Evolutionary conservation across 139 green algal species (phyloP), one percentile per base, ranked within the genome.

Genomic region (Pleodorina starrii): DNA sequence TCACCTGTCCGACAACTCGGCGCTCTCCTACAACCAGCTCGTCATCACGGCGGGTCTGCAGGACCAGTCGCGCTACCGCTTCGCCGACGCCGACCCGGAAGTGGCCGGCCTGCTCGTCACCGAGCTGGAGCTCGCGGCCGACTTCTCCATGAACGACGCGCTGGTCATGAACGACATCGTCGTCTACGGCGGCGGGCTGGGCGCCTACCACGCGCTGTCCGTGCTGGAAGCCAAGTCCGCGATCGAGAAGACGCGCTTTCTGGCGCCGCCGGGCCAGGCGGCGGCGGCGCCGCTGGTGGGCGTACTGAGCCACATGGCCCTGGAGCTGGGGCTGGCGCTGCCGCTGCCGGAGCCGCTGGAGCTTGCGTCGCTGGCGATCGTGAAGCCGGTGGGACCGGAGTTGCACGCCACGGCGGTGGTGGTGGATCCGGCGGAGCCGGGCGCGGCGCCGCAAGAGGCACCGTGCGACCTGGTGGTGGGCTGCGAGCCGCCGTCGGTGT

Each of bases 21-120:
- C 90, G 46, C 75, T 95, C n/a, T 32, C 72, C 1, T 96, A 95
- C 79, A 93, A 95, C 83, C 72, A 94, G 57, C 91, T 96, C 32
- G 54, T 95, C 35, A 59, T 96, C 5, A 86, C 92, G 0, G 71
- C 91, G 19, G 94, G 94, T 11, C 66, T 95, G 69, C 93, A 89
- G 69, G 84, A 89, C 84, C 84, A 89, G 69, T 72, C 43, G 48
- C 84, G 84, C 50, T 89, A 89, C 69, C 68, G 84, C 46, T 83
- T 75, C 38, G 84, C 84, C 14, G 88, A 89, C 60, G 44, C 40
- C 2, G 88, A 91, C 48, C 88, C 89, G 29, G 91, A 92, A 11
- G 88, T 87, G 6, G 91, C 89, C 50, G 85, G 86, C 14, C 32
- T 76, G 50, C 69, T 93, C 27, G 48, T 93, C 54, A 91, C 90